Conservation (phyloP, 495 filamentous ascomycete genomes). For the Xylaria venustula region DNA sequence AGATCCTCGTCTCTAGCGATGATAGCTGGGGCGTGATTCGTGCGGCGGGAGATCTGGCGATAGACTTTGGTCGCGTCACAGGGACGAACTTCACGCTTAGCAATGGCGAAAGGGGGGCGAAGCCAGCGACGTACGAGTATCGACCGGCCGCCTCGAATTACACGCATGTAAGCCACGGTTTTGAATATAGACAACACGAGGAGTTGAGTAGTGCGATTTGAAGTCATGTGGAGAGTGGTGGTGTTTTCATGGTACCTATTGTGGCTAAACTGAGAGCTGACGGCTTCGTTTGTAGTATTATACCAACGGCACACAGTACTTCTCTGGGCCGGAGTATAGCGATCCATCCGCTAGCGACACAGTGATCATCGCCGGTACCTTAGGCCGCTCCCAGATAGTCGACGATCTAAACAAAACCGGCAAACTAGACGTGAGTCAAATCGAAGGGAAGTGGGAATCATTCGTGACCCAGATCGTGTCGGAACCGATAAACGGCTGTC, state of each 20-base stretch:
- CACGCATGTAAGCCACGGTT: conserved; percentile 37
- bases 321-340: conserved; percentile 43
- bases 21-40: conserved; percentile 70
- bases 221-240: neutral
- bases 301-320: conserved; percentile 39
- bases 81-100: conserved; percentile 56
- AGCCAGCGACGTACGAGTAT: conserved; percentile 40
- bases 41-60: conserved; percentile 62
- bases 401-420: conserved; percentile 50
- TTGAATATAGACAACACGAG: neutral
- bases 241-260: neutral
- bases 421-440: conserved; percentile 55
- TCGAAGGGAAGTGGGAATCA: conserved; percentile 67
- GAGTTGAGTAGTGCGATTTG: neutral
- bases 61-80: conserved; percentile 71
- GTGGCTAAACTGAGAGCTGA: neutral
- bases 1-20: conserved; percentile 51
- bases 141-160: conserved; percentile 45
- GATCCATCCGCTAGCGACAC: conserved; percentile 44
- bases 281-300: conserved; percentile 33
- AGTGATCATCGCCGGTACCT: conserved; percentile 69
- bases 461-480: conserved; percentile 61
- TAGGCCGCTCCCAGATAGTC: conserved; percentile 62
- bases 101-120: conserved; percentile 41
- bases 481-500: conserved; percentile 55